A percentile compares a stretch with the other conserved stretches of the same genome.
These are phyloP conservation scores for Phtheirospermum japonicum DNA, from an alignment of 257 asterid species.

Conservation along the genomic window DNA sequence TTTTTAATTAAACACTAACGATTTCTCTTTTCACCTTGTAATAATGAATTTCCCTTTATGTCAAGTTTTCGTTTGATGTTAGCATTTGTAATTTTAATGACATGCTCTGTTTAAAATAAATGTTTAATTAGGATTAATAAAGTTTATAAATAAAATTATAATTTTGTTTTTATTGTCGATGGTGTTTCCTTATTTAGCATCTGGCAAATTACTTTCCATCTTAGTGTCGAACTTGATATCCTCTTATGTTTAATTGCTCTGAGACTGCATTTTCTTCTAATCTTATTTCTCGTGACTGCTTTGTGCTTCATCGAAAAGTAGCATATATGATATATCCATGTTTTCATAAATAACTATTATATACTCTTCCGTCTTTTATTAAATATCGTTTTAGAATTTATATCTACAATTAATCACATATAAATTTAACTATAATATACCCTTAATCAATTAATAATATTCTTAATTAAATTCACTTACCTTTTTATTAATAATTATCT, in stretches of 20 bases:
- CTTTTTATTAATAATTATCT: too few relatives aligned
- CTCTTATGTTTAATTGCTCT: not conserved
- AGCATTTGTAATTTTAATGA: not conserved
- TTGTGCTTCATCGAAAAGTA: too few relatives aligned
- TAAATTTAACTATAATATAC: too few relatives aligned
- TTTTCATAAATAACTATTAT: too few relatives aligned
- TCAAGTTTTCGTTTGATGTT: not conserved
- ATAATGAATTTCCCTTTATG: not conserved
- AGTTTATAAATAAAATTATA: not conserved
- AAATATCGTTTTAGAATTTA: too few relatives aligned
- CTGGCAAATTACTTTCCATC: not conserved
- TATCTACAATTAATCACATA: too few relatives aligned
- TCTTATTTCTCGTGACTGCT: too few relatives aligned
- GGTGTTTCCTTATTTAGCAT: not conserved
- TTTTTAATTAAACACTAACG: not conserved
- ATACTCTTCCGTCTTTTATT: too few relatives aligned
- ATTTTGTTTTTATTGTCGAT: not conserved
- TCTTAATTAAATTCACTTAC: too few relatives aligned
- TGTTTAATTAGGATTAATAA: not conserved
- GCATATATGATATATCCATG: too few relatives aligned
- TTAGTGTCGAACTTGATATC: not conserved
- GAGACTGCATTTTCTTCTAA: not conserved
- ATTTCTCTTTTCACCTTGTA: not conserved
- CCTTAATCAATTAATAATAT: too few relatives aligned
- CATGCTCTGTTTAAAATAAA: not conserved